Evolutionary conservation across 208 protist species (phyloP).

Genomic region (Jaenimonas drosophilae): DNA sequence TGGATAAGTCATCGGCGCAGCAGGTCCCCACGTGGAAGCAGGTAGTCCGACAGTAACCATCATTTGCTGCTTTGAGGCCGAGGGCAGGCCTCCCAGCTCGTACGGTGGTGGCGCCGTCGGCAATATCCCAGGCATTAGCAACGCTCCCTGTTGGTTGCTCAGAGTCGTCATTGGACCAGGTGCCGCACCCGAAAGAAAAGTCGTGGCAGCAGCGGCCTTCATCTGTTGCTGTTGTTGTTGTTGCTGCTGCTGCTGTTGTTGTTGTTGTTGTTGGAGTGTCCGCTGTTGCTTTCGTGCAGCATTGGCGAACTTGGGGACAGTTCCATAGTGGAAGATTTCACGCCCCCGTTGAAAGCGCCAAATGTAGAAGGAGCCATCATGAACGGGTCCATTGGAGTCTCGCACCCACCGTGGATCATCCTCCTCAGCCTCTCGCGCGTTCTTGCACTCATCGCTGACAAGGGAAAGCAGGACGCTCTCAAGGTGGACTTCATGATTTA

Average conservation of each 20-base stretch:
- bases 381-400: conserved; percentile 19
- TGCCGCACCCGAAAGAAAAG: too few relatives aligned
- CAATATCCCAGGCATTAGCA: too few relatives aligned
- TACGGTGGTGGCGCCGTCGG: too few relatives aligned
- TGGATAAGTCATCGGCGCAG: too few relatives aligned
- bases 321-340: conserved; percentile 54
- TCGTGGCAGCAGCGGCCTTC: too few relatives aligned
- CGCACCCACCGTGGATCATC: conserved; percentile 41
- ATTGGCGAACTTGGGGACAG: conserved; percentile 64
- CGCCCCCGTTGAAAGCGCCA: conserved; percentile 43
- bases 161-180: too few relatives aligned
- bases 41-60: too few relatives aligned
- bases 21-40: too few relatives aligned
- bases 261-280: not conserved
- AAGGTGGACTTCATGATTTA: conserved; percentile 25
- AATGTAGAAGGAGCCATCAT: conserved; percentile 48
- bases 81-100: too few relatives aligned
- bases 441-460: conserved; percentile 61
- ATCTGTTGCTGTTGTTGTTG: conserved; percentile 5
- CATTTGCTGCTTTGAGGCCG: too few relatives aligned
- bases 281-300: conserved; percentile 7
- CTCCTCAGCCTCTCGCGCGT: conserved; percentile 34
- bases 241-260: too few relatives aligned
- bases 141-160: too few relatives aligned
- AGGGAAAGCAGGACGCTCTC: conserved; percentile 57